Percentiles rank a stretch among this genome's conserved stretches.
These are phyloP conservation scores for Tolypocladium ovalisporum DNA, from an alignment of 2,329 filamentous ascomycete species.

Conservation along the genomic window DNA sequence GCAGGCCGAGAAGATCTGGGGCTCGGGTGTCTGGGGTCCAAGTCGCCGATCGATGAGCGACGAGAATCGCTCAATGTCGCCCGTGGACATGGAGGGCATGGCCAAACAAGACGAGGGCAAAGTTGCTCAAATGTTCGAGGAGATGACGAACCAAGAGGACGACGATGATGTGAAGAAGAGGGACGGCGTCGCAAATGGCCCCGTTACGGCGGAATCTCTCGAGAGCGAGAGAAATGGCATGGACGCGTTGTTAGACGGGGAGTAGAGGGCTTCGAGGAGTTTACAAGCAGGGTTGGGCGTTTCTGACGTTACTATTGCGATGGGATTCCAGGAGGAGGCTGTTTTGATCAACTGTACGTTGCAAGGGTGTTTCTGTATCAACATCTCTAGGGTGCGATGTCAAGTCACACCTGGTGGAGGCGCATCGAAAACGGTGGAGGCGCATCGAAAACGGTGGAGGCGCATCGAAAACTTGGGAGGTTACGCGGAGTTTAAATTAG, in stretches of 20 bases:
- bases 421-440: background rate
- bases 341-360: background rate
- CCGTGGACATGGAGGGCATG: conserved; percentile 16
- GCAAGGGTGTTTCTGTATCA: background rate
- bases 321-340: background rate
- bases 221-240: conserved; percentile 36
- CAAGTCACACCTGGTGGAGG: background rate
- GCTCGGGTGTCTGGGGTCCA: conserved; percentile 34
- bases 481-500: background rate
- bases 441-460: background rate
- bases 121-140: conserved; percentile 44
- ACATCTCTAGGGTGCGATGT: background rate
- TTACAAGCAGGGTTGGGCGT: background rate
- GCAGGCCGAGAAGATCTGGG: conserved; percentile 40
- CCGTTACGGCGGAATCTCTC: conserved; percentile 29
- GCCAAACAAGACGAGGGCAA: conserved; percentile 31
- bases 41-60: conserved; percentile 17
- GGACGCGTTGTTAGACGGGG: conserved; percentile 32
- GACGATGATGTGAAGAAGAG: conserved; percentile 31
- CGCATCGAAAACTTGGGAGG: background rate
- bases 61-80: conserved; percentile 13
- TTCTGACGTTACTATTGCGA: background rate
- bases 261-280: conserved; percentile 13
- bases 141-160: conserved; percentile 42
- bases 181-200: conserved; percentile 12